phyloP scores from a whole-genome alignment of 2,329 filamentous ascomycete genomes.

The Bipolaris sorokiniana region DNA sequence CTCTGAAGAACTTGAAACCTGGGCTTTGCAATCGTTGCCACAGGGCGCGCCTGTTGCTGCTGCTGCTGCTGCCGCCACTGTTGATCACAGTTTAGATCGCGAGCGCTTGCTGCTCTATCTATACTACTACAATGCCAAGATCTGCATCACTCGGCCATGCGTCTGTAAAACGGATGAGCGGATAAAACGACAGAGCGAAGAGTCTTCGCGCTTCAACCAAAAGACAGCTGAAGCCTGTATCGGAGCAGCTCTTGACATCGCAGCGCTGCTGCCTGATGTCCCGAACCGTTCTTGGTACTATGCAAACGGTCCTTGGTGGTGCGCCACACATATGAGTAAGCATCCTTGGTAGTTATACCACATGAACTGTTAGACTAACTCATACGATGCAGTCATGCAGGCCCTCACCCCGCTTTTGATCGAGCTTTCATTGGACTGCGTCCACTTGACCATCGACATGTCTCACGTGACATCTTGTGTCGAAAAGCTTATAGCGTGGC shows the following conservation, averaged over 20 bases:
- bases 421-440: constrained; percentile 40
- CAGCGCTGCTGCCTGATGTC: constrained; percentile 39
- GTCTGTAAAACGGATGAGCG: constrained; percentile 45
- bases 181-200: constrained; percentile 39
- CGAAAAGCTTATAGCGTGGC: constrained; percentile 42
- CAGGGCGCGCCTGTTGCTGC: constrained; percentile 12
- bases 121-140: constrained; percentile 42
- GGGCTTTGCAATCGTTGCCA: constrained; percentile 32
- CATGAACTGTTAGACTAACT: background rate
- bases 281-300: constrained; percentile 28
- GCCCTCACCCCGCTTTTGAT: constrained; percentile 47
- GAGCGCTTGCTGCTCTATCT: constrained; percentile 30
- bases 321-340: constrained; percentile 36
- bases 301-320: constrained; percentile 48
- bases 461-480: constrained; percentile 30
- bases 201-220: constrained; percentile 39
- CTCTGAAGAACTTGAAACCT: constrained; percentile 37
- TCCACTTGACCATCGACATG: constrained; percentile 32
- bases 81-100: constrained; percentile 9
- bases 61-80: background rate
- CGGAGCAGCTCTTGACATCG: constrained; percentile 41
- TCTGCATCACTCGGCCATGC: constrained; percentile 49
- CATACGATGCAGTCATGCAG: constrained; percentile 42
- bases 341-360: no score
- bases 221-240: constrained; percentile 43